Base-by-base conservation (phyloP, 495 filamentous ascomycete species). In the Friedmanniomyces simplex region DNA sequence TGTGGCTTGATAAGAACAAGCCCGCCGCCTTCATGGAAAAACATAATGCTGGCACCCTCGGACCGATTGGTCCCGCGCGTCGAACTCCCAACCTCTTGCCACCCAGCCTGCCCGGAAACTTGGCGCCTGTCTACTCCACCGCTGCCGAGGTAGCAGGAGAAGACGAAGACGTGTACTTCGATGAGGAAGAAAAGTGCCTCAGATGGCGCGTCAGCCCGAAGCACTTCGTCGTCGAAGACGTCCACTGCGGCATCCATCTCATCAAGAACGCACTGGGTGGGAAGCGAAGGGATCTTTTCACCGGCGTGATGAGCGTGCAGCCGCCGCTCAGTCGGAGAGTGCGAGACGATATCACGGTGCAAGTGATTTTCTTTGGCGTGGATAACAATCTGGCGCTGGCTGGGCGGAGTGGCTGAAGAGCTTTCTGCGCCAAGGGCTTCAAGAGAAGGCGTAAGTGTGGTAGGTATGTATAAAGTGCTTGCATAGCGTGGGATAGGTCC, bases 191-290 rank as follows among this genome's bases (percentile, higher is more conserved):
- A 32, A 55, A 60, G 30, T 65, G 46, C 2, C 25, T 67, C 6
- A 55, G 52, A 43, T 69, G 65, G 64, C 50, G 56, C 7, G 71
- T 60, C 32, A 69, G 25, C 54, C 67, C 75, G 18, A 65, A 66
- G 63, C 68, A 74, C 63, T 74, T 76, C 41, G 72, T 74, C 12
- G 65, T 80, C 14, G 71, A 78, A 61, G 80, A 85, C 60, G 75
- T 78, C 1, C 85, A 86, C 65, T 82, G 72, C 11, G 82, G 82
- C 3, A 78, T 79, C 11, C 80, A 84, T 71, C 67, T 87, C 13
- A 66, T 77, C 28, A 73, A 79, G 48, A 86, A 87, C 62, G 77
- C 79, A 3, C 68, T 86, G 12, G 82, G 84, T 10, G 83, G 83
- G 11, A 59, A 55, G 28, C 20, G 60, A 16, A 22, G 56, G 18